Conservation (phyloP, 495 filamentous ascomycete species). For the Lindgomyces ingoldianus region DNA sequence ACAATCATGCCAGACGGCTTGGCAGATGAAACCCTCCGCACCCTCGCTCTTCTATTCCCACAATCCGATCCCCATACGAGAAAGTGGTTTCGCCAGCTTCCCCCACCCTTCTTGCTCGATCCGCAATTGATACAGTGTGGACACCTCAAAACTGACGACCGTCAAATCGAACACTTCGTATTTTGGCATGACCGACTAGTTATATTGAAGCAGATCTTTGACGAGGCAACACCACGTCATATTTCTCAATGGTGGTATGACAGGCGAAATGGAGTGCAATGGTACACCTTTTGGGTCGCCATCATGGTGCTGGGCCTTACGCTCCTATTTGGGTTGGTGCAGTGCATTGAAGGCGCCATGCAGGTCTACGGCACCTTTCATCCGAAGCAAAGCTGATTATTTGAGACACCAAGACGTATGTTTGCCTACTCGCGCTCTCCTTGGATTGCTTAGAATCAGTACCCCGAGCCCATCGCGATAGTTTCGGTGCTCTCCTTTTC, state of each 20-base stretch:
- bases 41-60: slow-evolving; percentile 52
- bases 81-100: slow-evolving; percentile 10
- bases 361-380: slow-evolving; percentile 25
- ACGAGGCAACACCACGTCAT: slow-evolving; percentile 51
- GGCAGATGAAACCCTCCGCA: slow-evolving; percentile 50
- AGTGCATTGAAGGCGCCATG: slow-evolving; percentile 39
- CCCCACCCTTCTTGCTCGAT: slow-evolving; percentile 36
- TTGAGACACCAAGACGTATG: neutral
- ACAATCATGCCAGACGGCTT: slow-evolving; percentile 43
- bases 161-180: slow-evolving; percentile 51
- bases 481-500: too few species aligned
- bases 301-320: slow-evolving; percentile 51
- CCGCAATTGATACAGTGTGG: slow-evolving; percentile 25
- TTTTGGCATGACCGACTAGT: slow-evolving; percentile 57
- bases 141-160: slow-evolving; percentile 42
- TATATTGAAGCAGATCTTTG: slow-evolving; percentile 55
- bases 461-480: too few species aligned
- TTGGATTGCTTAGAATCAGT: too few species aligned
- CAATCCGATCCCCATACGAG: slow-evolving; percentile 32
- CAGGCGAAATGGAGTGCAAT: slow-evolving; percentile 52
- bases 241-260: slow-evolving; percentile 57
- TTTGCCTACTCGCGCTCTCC: too few species aligned
- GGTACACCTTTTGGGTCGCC: slow-evolving; percentile 60
- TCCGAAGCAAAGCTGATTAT: neutral
- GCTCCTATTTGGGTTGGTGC: slow-evolving; percentile 54